Conservation (phyloP, 495 filamentous ascomycete genomes). For the Ascodesmis nigricans region DNA sequence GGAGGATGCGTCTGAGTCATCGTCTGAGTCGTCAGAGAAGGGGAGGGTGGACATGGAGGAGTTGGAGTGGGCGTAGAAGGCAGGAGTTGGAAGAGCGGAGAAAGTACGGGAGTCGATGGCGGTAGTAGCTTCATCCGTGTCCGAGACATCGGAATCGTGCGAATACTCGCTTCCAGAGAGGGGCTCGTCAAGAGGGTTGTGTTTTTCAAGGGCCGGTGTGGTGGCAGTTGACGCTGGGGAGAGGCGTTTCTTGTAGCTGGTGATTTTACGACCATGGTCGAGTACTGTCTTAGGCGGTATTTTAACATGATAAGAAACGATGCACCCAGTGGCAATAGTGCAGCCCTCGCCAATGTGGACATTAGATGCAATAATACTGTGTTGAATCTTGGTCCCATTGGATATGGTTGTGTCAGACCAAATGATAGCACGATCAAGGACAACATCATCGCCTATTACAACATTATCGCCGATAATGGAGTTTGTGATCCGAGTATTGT, state of each 20-base stretch:
- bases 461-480: constrained; percentile 67
- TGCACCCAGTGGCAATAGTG: constrained; percentile 42
- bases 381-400: constrained; percentile 44
- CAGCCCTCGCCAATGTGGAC: constrained; percentile 49
- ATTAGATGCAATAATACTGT: constrained; percentile 53
- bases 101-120: constrained; percentile 1
- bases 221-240: too few relatives aligned
- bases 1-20: constrained; percentile 22
- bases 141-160: too few relatives aligned
- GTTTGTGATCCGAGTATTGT: constrained; percentile 41
- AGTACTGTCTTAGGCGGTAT: constrained; percentile 38
- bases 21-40: constrained; percentile 25
- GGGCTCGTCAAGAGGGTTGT: too few relatives aligned
- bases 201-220: too few relatives aligned
- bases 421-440: constrained; percentile 60
- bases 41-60: constrained; percentile 21
- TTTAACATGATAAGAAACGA: constrained; percentile 58
- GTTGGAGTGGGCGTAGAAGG: background rate
- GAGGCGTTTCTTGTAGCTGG: constrained; percentile 29
- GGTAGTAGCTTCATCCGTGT: too few relatives aligned
- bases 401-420: constrained; percentile 68
- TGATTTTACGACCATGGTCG: constrained; percentile 32
- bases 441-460: constrained; percentile 63
- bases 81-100: too few relatives aligned
- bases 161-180: too few relatives aligned